These are phyloP conservation scores for Calonectria hongkongensis DNA, from an alignment of 2,329 filamentous ascomycete genomes.

Conservation along the genomic window DNA sequence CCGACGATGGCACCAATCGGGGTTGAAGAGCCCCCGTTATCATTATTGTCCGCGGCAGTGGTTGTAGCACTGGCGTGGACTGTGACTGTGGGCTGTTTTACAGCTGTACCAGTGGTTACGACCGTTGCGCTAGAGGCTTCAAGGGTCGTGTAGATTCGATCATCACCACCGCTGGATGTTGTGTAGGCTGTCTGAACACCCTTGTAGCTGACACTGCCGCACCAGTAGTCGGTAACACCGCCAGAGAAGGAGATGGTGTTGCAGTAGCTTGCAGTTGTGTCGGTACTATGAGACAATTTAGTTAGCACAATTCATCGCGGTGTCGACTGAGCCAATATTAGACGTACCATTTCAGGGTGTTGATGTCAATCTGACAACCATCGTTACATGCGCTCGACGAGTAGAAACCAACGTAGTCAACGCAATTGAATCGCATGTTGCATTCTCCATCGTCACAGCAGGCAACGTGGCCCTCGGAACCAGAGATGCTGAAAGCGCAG, in stretches of 20 bases:
- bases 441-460: slow-evolving; percentile 64
- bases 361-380: slow-evolving; percentile 63
- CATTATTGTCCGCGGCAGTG: slow-evolving; percentile 8
- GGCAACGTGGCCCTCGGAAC: slow-evolving; percentile 61
- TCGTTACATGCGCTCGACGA: slow-evolving; percentile 62
- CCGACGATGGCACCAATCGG: slow-evolving; percentile 62
- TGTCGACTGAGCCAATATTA: not conserved
- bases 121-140: slow-evolving; percentile 52
- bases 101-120: slow-evolving; percentile 38
- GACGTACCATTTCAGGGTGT: slow-evolving; percentile 67
- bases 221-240: slow-evolving; percentile 67
- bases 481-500: slow-evolving; percentile 65
- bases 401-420: slow-evolving; percentile 61
- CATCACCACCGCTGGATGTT: slow-evolving; percentile 63
- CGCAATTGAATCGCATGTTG: slow-evolving; percentile 60
- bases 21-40: slow-evolving; percentile 36
- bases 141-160: slow-evolving; percentile 30
- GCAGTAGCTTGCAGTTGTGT: slow-evolving; percentile 62
- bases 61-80: slow-evolving; percentile 20
- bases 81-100: slow-evolving; percentile 19
- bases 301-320: not conserved
- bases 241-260: slow-evolving; percentile 66
- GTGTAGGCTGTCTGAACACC: slow-evolving; percentile 61
- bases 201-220: slow-evolving; percentile 60
- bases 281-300: slow-evolving; percentile 59